Evolutionary conservation across 371 early-diverging fungal genomes (phyloP).

Genomic region (Mortierella polycephala): DNA sequence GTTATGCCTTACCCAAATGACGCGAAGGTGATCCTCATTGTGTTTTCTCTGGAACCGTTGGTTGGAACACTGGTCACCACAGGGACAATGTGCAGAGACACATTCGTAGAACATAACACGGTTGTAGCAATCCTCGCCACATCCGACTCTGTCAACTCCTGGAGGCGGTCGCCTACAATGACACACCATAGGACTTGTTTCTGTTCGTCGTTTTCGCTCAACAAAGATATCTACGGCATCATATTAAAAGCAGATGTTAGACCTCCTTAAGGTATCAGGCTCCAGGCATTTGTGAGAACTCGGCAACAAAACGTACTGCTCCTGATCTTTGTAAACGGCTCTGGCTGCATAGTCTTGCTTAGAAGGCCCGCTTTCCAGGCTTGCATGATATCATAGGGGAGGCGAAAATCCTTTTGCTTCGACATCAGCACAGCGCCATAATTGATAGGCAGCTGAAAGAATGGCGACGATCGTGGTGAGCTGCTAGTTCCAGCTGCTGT

Average conservation of each 20-base stretch:
- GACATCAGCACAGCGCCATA: slow-evolving; percentile 59
- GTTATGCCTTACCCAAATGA: slow-evolving; percentile 65
- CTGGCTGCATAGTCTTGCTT: slow-evolving; percentile 38
- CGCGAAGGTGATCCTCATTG: slow-evolving; percentile 65
- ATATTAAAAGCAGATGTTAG: neutral
- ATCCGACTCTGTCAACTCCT: slow-evolving; percentile 67
- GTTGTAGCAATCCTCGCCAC: slow-evolving; percentile 83
- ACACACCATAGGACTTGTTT: slow-evolving; percentile 64
- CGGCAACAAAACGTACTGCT: slow-evolving; percentile 29
- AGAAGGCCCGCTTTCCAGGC: slow-evolving; percentile 56
- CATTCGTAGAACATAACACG: slow-evolving; percentile 87
- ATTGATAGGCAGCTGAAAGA: slow-evolving; percentile 65
- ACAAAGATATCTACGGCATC: slow-evolving; percentile 72
- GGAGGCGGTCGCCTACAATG: slow-evolving; percentile 66
- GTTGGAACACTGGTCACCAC: slow-evolving; percentile 78
- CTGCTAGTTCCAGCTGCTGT: slow-evolving; percentile 5
- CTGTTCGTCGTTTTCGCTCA: slow-evolving; percentile 70
- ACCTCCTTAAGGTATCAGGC: too few species aligned
- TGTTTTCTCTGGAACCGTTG: slow-evolving; percentile 76
- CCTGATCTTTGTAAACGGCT: slow-evolving; percentile 51
- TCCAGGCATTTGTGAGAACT: neutral
- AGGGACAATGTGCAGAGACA: slow-evolving; percentile 73
- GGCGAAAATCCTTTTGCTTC: slow-evolving; percentile 57
- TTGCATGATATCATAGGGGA: slow-evolving; percentile 63
- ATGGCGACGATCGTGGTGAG: slow-evolving; percentile 5